Evolutionary conservation across 2,329 filamentous ascomycete genomes (phyloP).

Genomic region (Tolypocladium cylindrosporum): DNA sequence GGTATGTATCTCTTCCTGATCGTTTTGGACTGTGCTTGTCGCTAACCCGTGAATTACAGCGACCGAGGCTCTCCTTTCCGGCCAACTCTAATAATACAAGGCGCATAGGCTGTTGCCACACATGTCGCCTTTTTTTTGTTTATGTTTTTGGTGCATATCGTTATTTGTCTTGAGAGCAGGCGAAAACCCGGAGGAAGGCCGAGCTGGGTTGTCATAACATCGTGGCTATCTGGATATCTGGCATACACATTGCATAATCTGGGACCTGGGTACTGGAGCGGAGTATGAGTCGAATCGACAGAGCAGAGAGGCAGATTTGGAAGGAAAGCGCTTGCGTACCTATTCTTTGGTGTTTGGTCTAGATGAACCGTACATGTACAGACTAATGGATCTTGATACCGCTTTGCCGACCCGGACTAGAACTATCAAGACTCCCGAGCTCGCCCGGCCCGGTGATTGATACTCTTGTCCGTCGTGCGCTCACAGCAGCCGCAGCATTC

Average conservation of each 20-base stretch:
- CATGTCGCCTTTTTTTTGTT: neutral
- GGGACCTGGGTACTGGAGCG: neutral
- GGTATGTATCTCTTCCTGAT: constrained; percentile 45
- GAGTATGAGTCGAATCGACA: neutral
- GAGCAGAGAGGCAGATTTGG: neutral
- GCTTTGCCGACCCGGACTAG: neutral
- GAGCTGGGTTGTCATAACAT: neutral
- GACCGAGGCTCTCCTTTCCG: constrained; percentile 70
- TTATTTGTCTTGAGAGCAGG: constrained; percentile 1
- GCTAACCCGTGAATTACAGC: constrained; percentile 30
- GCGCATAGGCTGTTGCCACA: neutral
- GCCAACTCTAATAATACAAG: constrained; percentile 49
- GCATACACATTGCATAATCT: constrained; percentile 2
- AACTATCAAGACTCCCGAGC: too few species aligned
- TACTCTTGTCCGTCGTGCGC: neutral
- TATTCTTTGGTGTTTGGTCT: neutral
- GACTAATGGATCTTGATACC: neutral
- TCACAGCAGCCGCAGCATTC: neutral
- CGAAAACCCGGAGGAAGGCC: neutral
- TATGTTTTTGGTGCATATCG: constrained; percentile 1
- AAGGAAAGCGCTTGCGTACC: neutral
- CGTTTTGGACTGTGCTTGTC: too few species aligned
- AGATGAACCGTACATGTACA: neutral
- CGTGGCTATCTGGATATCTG: neutral
- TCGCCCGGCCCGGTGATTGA: too few species aligned